Evolutionary conservation across 129 eudicot species (phyloP), one percentile per base, ranked within the genome.

Genomic region (Calendula officinalis): DNA sequence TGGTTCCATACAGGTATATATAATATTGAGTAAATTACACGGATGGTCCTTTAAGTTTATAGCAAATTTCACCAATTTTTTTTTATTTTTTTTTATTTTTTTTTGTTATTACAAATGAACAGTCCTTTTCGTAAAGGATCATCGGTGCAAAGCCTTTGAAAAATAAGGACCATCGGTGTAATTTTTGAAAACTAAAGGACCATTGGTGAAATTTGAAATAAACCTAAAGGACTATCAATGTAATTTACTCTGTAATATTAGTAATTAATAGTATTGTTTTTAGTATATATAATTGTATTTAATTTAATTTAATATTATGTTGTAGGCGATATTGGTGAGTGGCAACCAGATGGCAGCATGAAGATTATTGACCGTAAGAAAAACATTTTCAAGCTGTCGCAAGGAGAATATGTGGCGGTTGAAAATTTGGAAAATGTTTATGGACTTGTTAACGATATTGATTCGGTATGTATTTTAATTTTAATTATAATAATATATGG

Each of bases 1-100:
- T 88, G 96, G 96, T 84, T 88, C 72, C 96, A 88, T 70, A 88
- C 96, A 79, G 96, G 92, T n/a, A n/a, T n/a, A n/a, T n/a, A n/a
- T n/a, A n/a, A n/a, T n/a, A n/a, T n/a, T n/a, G n/a, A n/a, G n/a
- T n/a, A n/a, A n/a, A n/a, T n/a, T n/a, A n/a, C n/a, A n/a, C n/a
- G n/a, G n/a, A n/a, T n/a, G n/a, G n/a, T n/a, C n/a, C n/a, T n/a
- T n/a, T n/a, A n/a, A n/a, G n/a, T n/a, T n/a, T n/a, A n/a, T n/a
- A n/a, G n/a, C n/a, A n/a, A n/a, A n/a, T n/a, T n/a, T n/a, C n/a
- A n/a, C n/a, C n/a, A n/a, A n/a, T n/a, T n/a, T n/a, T n/a, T n/a
- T n/a, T n/a, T n/a, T n/a, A n/a, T n/a, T n/a, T n/a, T n/a, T n/a
- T n/a, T n/a, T n/a, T n/a, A n/a, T n/a, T n/a, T n/a, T n/a, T n/a